phyloP scores from a whole-genome alignment of 2,329 filamentous ascomycete genomes.

The Ambrosiella xylebori region DNA sequence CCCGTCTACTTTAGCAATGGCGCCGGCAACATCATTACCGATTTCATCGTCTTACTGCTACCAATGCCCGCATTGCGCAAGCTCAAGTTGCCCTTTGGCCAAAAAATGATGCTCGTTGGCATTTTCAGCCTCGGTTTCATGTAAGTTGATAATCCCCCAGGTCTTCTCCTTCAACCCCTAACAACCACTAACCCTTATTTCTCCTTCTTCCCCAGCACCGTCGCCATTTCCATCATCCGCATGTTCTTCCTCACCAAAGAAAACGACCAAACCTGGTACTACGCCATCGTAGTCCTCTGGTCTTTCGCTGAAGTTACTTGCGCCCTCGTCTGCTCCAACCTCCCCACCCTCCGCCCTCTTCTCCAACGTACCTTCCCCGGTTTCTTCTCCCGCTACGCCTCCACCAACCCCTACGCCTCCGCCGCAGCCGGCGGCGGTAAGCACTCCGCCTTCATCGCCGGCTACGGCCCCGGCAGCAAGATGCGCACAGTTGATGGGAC shows the following conservation, averaged over 20 bases:
- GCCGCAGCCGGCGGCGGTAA: neutral
- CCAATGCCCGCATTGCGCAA: constrained; percentile 23
- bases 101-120: constrained; percentile 18
- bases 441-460: neutral
- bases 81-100: constrained; percentile 19
- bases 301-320: constrained; percentile 24
- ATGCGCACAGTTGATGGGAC: neutral
- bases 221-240: constrained; percentile 20
- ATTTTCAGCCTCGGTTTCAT: constrained; percentile 21
- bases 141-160: constrained; percentile 14
- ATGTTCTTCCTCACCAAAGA: constrained; percentile 19
- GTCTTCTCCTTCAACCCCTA: neutral
- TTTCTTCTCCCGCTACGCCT: constrained; percentile 3
- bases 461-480: constrained; percentile 4
- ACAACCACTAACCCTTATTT: neutral
- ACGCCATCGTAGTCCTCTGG: constrained; percentile 20
- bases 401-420: neutral
- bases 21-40: constrained; percentile 22
- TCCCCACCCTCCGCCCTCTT: constrained; percentile 23
- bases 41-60: constrained; percentile 22
- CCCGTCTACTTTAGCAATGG: constrained; percentile 20
- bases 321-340: constrained; percentile 24
- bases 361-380: constrained; percentile 13
- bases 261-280: constrained; percentile 19
- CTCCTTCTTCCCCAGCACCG: constrained; percentile 15